Evolutionary conservation across 768 basidiomycete species (phyloP).

Genomic region (Serpula lacrymans): DNA sequence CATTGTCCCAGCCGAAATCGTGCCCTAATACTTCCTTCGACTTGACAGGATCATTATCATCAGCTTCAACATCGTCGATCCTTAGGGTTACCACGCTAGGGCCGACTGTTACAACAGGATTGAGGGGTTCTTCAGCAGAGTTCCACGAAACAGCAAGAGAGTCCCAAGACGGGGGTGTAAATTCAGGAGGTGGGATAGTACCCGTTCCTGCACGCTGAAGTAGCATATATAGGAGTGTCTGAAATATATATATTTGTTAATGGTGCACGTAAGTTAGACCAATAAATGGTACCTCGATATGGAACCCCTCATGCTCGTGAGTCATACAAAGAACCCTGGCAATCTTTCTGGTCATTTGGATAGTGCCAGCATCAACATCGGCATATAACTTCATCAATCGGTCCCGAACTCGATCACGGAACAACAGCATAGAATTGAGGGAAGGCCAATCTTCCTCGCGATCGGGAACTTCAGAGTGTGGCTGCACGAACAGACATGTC

Average conservation of each 20-base stretch:
- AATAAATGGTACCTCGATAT: conserved; percentile 57
- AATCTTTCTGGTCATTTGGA: conserved; percentile 55
- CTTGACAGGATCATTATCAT: conserved; percentile 44
- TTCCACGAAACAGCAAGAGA: conserved; percentile 48
- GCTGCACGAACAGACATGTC: conserved; percentile 37
- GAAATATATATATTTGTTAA: background rate
- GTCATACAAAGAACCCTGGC: conserved; percentile 88
- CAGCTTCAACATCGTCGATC: conserved; percentile 76
- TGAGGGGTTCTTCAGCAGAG: conserved; percentile 37
- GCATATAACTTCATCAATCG: conserved; percentile 71
- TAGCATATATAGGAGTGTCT: conserved; percentile 94
- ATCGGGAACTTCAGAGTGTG: conserved; percentile 85
- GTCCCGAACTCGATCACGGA: conserved; percentile 73
- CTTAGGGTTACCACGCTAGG: conserved; percentile 64
- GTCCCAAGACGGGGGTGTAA: conserved; percentile 70
- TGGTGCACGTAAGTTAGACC: background rate
- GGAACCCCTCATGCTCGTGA: conserved; percentile 86
- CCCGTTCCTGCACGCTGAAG: conserved; percentile 76
- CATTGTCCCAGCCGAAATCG: conserved; percentile 95
- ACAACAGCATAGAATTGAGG: conserved; percentile 64
- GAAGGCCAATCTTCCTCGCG: conserved; percentile 85
- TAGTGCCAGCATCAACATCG: conserved; percentile 53
- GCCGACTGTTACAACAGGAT: conserved; percentile 51
- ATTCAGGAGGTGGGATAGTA: conserved; percentile 75
- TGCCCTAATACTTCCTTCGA: conserved; percentile 46